Conservation (phyloP, 2,329 filamentous ascomycete genomes). For the Nigrospora osmanthi region DNA sequence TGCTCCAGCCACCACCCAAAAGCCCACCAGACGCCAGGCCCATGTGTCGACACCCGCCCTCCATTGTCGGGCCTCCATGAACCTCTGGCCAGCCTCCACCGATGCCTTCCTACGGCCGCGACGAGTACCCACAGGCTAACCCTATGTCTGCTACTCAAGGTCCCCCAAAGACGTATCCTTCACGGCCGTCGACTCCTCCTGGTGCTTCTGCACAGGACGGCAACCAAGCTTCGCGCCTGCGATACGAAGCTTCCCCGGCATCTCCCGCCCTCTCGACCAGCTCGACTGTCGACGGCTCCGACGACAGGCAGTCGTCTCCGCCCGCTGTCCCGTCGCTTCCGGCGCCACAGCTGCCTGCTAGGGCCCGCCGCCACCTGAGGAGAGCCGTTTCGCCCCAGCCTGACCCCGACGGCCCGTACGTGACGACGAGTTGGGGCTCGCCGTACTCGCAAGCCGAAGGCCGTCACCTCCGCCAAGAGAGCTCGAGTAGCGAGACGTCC, state of each 20-base stretch:
- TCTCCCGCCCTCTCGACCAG: constrained; percentile 55
- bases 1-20: constrained; percentile 18
- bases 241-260: constrained; percentile 27
- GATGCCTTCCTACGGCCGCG: no score
- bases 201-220: constrained; percentile 55
- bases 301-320: constrained; percentile 44
- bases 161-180: constrained; percentile 48
- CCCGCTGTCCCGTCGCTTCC: constrained; percentile 51
- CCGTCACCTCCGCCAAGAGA: constrained; percentile 38
- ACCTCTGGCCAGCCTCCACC: no score
- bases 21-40: not conserved
- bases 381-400: constrained; percentile 36
- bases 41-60: not conserved
- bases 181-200: constrained; percentile 45
- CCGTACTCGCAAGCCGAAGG: constrained; percentile 67
- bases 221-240: constrained; percentile 27
- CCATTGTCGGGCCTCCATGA: no score
- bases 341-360: constrained; percentile 48
- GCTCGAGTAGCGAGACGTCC: constrained; percentile 50
- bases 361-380: constrained; percentile 45
- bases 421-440: constrained; percentile 84
- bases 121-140: not conserved
- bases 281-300: constrained; percentile 50
- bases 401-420: constrained; percentile 34
- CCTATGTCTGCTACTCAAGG: constrained; percentile 16